Base-by-base conservation (phyloP, 768 basidiomycete genomes). In the Glaciozyma antarctica region DNA sequence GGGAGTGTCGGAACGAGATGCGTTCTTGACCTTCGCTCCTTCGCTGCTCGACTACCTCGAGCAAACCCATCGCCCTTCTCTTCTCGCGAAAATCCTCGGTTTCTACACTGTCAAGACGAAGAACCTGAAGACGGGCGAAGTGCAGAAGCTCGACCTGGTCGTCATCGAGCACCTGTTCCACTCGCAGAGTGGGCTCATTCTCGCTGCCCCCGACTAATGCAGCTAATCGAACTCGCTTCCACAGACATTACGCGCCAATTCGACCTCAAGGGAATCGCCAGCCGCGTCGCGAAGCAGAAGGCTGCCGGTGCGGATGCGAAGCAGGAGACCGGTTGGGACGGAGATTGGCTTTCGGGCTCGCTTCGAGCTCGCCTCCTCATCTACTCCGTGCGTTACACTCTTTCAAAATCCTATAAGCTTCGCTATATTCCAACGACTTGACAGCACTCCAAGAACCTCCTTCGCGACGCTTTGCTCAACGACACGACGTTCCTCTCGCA, bases 71-170 rank as follows among this genome's bases (percentile, higher is more conserved):
- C 87, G 91, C 9, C 93, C 93, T 0, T 93, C 92, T 0, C 81
- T 95, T 0, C 80, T 98, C 8, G 92, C 94, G n/a, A 98, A 98
- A 78, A 88, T 95, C 61, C 94, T 95, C 68, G 94, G 94, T 0
- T 91, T 92, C 73, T 98, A 88, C 77, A 93, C 93, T 73, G 80
- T 97, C 68, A 90, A 89, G 8, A 91, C 24, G 10, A 63, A 67
- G 62, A 66, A 56, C n/a, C 67, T 41, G 8, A 63, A 67, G 62
- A 66, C 60, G 13, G 72, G 83, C 3, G 85, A 92, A 71, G 92
- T 94, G 88, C 16, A 8, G 3, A 48, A 30, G 19, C 41, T 58
- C 24, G 95, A 94, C 73, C 78, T 98, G n/a, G 78, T 97, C 41
- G 88, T 98, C 52, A 97, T 95, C 92, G 94, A 98, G 77, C 93